These are phyloP conservation scores for Calcarisporium arbuscula DNA, from an alignment of 2,329 filamentous ascomycete species.

Conservation along the genomic window DNA sequence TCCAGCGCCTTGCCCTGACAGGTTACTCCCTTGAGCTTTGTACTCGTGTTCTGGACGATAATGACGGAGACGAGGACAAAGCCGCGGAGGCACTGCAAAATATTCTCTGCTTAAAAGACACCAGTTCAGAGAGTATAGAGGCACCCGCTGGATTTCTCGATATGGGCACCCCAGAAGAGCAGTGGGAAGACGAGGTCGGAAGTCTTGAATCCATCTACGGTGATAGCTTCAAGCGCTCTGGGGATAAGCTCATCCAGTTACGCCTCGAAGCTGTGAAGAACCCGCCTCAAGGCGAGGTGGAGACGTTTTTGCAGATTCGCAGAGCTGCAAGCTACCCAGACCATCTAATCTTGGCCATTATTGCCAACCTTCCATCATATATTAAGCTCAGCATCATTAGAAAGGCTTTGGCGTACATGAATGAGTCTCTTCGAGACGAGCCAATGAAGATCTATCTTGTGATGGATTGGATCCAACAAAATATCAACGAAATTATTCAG, in stretches of 20 bases:
- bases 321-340: conserved; percentile 69
- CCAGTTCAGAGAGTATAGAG: conserved; percentile 6
- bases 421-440: conserved; percentile 67
- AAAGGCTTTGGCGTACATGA: conserved; percentile 65
- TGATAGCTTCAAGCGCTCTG: conserved; percentile 58
- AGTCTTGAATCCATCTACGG: conserved; percentile 84
- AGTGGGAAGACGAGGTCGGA: conserved; percentile 80
- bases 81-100: conserved; percentile 77
- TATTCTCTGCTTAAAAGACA: conserved; percentile 21
- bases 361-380: conserved; percentile 74
- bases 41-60: conserved; percentile 66
- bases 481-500: conserved; percentile 75
- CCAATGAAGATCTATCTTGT: conserved; percentile 86
- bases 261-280: conserved; percentile 52
- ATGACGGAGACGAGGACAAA: conserved; percentile 63
- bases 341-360: conserved; percentile 62
- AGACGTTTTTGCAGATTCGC: conserved; percentile 59
- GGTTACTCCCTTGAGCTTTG: conserved; percentile 86
- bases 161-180: conserved; percentile 48
- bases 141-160: conserved; percentile 38
- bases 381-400: conserved; percentile 86
- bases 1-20: conserved; percentile 73
- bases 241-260: conserved; percentile 62
- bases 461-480: conserved; percentile 84
- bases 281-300: conserved; percentile 41